Evolutionary conservation across 108 stramenopile genomes (phyloP).

Genomic region (Skeletonema potamos): DNA sequence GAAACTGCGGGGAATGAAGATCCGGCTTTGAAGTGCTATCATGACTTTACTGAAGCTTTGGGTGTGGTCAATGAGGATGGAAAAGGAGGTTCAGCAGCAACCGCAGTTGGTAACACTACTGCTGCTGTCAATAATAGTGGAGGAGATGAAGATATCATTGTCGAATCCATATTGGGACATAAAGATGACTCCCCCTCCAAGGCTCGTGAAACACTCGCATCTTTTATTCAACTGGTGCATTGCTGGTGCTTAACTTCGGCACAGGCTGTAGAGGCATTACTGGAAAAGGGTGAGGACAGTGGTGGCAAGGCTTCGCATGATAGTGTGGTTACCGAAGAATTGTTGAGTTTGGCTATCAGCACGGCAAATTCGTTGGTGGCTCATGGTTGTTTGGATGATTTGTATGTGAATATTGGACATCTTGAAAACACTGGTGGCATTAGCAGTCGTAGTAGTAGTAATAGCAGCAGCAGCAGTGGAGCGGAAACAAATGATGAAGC

Average conservation of each 20-base stretch:
- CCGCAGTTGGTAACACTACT: neutral
- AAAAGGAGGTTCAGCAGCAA: neutral
- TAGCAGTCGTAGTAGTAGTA: neutral
- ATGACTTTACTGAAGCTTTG: slow-evolving; percentile 44
- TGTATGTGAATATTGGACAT: slow-evolving; percentile 41
- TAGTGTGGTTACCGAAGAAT: slow-evolving; percentile 18
- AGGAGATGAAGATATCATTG: slow-evolving; percentile 25
- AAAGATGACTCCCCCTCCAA: slow-evolving; percentile 57
- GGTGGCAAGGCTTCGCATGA: neutral
- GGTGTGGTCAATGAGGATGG: neutral
- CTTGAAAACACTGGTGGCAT: neutral
- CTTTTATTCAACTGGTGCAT: slow-evolving; percentile 59
- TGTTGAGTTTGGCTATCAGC: slow-evolving; percentile 58
- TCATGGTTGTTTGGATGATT: slow-evolving; percentile 80
- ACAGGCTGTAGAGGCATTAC: slow-evolving; percentile 19
- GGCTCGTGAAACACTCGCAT: slow-evolving; percentile 50
- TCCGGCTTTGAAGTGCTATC: slow-evolving; percentile 52
- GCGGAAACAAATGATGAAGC: neutral
- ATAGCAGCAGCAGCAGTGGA: neutral
- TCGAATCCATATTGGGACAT: slow-evolving; percentile 54
- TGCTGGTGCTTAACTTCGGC: slow-evolving; percentile 69
- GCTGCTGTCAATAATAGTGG: neutral
- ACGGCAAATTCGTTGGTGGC: slow-evolving; percentile 67
- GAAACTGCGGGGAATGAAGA: slow-evolving; percentile 23
- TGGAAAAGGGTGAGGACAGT: neutral